These are phyloP conservation scores for Peniophora sp. DNA, from an alignment of 1,284 basidiomycete species.

Conservation along the genomic window DNA sequence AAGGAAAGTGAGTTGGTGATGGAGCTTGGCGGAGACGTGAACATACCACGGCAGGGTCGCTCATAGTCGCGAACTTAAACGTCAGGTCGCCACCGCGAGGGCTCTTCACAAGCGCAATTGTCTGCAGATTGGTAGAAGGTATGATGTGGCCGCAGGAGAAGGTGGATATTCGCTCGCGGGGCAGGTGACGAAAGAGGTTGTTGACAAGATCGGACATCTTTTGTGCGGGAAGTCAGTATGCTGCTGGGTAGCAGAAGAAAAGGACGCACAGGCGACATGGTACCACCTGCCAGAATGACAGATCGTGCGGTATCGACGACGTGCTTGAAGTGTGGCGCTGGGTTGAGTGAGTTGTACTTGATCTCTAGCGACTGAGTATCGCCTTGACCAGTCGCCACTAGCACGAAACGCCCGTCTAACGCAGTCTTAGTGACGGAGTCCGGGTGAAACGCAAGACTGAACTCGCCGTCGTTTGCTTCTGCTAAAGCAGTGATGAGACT, in stretches of 20 bases:
- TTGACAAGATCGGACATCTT: constrained; percentile 85
- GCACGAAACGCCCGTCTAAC: constrained; percentile 58
- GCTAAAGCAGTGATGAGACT: constrained; percentile 79
- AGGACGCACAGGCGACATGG: constrained; percentile 83
- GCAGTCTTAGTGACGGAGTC: not conserved
- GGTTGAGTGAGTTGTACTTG: constrained; percentile 94
- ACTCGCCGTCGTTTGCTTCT: constrained; percentile 73
- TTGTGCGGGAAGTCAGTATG: not conserved
- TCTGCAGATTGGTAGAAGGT: constrained; percentile 71
- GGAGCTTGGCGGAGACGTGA: not conserved
- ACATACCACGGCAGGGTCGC: constrained; percentile 61
- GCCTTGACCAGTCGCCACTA: constrained; percentile 33
- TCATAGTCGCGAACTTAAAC: constrained; percentile 78
- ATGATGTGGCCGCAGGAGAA: constrained; percentile 96
- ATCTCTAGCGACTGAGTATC: constrained; percentile 51
- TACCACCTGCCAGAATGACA: constrained; percentile 89
- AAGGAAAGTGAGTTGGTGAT: not conserved
- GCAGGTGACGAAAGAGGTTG: constrained; percentile 75
- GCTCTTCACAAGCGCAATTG: constrained; percentile 72
- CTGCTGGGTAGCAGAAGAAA: not conserved
- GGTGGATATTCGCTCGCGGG: constrained; percentile 55
- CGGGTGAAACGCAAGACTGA: constrained; percentile 16
- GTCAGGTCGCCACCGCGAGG: constrained; percentile 73
- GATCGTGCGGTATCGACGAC: constrained; percentile 76
- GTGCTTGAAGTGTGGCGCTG: constrained; percentile 79